phyloP scores from a whole-genome alignment of 2,329 filamentous ascomycete species.

The Colletotrichum echinochloae region DNA sequence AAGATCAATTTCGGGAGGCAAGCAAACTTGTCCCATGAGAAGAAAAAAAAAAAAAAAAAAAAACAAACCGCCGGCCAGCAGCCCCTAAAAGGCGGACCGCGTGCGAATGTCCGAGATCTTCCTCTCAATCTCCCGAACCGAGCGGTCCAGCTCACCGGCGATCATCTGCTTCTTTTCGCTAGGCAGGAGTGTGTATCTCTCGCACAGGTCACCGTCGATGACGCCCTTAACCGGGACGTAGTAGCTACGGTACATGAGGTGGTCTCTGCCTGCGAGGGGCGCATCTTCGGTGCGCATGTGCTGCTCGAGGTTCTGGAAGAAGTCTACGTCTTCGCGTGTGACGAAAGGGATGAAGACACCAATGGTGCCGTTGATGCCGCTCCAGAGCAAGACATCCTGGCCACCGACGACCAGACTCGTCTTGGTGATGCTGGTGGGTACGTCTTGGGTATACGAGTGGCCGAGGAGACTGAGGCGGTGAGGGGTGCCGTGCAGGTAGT shows the following conservation, averaged over 20 bases:
- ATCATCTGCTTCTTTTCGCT: conserved; percentile 96
- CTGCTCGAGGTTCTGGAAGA: conserved; percentile 94
- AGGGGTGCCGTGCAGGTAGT: conserved; percentile 89
- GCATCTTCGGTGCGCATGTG: conserved; percentile 88
- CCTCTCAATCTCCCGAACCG: conserved; percentile 91
- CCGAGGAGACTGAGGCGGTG: conserved; percentile 87
- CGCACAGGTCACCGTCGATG: conserved; percentile 96
- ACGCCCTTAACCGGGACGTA: conserved; percentile 97
- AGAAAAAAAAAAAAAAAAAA: background rate
- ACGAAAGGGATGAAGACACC: conserved; percentile 94
- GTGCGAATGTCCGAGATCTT: conserved; percentile 83
- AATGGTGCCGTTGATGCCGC: conserved; percentile 92
- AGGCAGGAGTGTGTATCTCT: conserved; percentile 85
- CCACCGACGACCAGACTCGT: conserved; percentile 91
- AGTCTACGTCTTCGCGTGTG: conserved; percentile 93
- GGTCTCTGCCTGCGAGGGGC: conserved; percentile 90
- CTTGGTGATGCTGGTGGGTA: conserved; percentile 91
- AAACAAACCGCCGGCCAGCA: background rate
- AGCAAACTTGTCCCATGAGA: background rate
- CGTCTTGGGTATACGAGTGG: conserved; percentile 92
- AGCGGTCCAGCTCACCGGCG: conserved; percentile 90
- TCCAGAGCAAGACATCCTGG: conserved; percentile 92
- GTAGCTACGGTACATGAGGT: conserved; percentile 95
- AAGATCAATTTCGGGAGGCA: background rate
- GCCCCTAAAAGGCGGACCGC: conserved; percentile 66